A percentile compares a stretch with the other conserved stretches of the same genome.
phyloP scores from a whole-genome alignment of 345 rosid genomes.

The Pistacia atlantica region DNA sequence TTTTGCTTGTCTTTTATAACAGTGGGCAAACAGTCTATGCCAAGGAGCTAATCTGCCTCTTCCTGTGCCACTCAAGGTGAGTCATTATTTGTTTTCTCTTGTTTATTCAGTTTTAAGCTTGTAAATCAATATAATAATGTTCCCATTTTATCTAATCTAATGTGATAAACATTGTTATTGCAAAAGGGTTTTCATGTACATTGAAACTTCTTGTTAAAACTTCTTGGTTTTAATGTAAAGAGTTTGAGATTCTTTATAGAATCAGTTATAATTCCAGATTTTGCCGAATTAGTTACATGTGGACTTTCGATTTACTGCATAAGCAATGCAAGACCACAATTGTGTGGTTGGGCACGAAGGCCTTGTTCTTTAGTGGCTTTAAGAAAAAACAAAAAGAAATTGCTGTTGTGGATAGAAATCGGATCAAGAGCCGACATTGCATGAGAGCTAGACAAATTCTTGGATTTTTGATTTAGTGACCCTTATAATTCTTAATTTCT shows the following conservation, averaged over 20 bases:
- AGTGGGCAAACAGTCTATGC: constrained; percentile 96
- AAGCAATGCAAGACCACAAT: not conserved
- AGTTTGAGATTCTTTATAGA: too few species aligned
- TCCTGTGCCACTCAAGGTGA: constrained; percentile 84
- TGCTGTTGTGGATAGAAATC: too few species aligned
- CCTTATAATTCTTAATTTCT: not conserved
- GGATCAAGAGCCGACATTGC: too few species aligned
- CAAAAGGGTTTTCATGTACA: too few species aligned
- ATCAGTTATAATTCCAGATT: too few species aligned
- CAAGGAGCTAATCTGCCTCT: constrained; percentile 94
- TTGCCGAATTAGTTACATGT: too few species aligned
- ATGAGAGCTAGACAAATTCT: not conserved
- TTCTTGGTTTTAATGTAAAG: too few species aligned
- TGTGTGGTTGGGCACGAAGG: not conserved
- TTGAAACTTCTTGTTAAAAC: too few species aligned
- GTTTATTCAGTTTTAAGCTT: not conserved
- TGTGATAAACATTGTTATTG: not conserved
- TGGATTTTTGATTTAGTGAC: not conserved
- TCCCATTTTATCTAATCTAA: not conserved
- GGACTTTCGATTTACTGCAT: too few species aligned
- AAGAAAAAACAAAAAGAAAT: not conserved
- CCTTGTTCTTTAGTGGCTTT: not conserved
- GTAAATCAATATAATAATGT: not conserved
- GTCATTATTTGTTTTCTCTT: not conserved
- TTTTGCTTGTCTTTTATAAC: constrained; percentile 17